Percentiles rank a stretch among this genome's conserved stretches.
Evolutionary conservation across 2,329 filamentous ascomycete species (phyloP).

Genomic region (Colletotrichum truncatum): DNA sequence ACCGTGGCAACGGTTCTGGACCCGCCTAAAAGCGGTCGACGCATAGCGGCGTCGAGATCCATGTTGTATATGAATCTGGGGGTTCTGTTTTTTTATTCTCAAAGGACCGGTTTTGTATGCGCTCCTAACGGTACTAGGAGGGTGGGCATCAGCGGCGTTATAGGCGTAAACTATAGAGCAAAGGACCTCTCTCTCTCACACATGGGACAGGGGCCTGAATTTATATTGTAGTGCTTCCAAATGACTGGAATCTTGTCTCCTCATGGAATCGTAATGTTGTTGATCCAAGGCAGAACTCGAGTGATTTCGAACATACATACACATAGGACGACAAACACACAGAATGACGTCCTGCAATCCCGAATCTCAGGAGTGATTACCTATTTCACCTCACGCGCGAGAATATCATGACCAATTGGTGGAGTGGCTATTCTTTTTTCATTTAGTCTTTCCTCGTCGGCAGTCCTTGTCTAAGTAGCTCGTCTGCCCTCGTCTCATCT

Average conservation of each 20-base stretch:
- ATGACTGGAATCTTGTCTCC: not conserved
- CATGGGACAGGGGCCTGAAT: not conserved
- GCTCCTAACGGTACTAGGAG: conserved; percentile 5
- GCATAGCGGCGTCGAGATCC: not conserved
- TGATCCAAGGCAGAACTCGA: no score
- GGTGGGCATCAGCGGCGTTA: conserved; percentile 23
- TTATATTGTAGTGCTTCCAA: not conserved
- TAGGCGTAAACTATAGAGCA: conserved; percentile 18
- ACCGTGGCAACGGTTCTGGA: conserved; percentile 22
- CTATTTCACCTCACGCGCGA: no score
- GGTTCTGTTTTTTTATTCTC: not conserved
- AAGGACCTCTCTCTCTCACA: not conserved
- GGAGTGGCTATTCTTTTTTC: conserved; percentile 9
- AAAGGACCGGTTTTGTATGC: not conserved
- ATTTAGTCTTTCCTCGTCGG: conserved; percentile 21
- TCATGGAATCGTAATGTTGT: no score
- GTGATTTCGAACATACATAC: no score
- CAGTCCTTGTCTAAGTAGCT: conserved; percentile 1
- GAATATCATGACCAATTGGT: not conserved
- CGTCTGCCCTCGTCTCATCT: conserved; percentile 8
- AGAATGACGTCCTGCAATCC: no score
- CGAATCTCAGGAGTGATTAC: no score
- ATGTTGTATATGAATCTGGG: conserved; percentile 1
- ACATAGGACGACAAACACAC: no score
- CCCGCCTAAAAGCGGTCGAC: not conserved